Conservation (phyloP, 176 grass and related monocot genomes). For the Canna indica region DNA sequence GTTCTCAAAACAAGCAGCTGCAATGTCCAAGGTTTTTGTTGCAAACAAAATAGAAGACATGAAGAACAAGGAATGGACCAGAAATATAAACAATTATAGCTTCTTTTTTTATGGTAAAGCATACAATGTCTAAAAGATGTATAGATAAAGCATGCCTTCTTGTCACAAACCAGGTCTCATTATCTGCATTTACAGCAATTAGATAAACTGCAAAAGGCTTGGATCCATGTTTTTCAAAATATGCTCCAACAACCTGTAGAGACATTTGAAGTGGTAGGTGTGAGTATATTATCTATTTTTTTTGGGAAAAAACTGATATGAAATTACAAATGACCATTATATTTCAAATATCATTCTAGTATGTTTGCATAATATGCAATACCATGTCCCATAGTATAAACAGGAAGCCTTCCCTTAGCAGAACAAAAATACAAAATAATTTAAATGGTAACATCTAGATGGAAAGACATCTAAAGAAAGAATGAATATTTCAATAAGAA, state of each 20-base stretch:
- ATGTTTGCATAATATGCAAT: too few relatives aligned
- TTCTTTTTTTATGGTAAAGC: background rate
- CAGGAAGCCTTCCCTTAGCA: too few relatives aligned
- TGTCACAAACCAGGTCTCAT: conserved; percentile 95
- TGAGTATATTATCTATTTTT: background rate
- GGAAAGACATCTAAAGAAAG: too few relatives aligned
- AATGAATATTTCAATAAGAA: too few relatives aligned
- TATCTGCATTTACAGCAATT: conserved; percentile 76
- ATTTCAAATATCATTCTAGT: too few relatives aligned
- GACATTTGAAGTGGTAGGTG: conserved; percentile 3
- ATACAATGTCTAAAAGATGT: conserved; percentile 20
- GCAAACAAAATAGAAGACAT: background rate
- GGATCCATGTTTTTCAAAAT: conserved; percentile 82
- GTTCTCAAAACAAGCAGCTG: too few relatives aligned
- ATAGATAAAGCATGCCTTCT: conserved; percentile 65
- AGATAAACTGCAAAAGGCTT: conserved; percentile 99
- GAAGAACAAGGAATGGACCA: background rate
- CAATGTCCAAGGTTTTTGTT: background rate
- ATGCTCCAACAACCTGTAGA: conserved; percentile 88
- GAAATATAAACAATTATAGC: background rate
- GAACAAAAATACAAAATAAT: too few relatives aligned
- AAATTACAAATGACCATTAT: too few relatives aligned
- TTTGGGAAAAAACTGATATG: background rate
- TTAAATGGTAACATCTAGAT: too few relatives aligned
- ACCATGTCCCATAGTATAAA: too few relatives aligned